Evolutionary conservation across 2,329 filamentous ascomycete species (phyloP), one percentile per base, ranked within the genome.

Genomic region (Westerdykella aurantiaca): DNA sequence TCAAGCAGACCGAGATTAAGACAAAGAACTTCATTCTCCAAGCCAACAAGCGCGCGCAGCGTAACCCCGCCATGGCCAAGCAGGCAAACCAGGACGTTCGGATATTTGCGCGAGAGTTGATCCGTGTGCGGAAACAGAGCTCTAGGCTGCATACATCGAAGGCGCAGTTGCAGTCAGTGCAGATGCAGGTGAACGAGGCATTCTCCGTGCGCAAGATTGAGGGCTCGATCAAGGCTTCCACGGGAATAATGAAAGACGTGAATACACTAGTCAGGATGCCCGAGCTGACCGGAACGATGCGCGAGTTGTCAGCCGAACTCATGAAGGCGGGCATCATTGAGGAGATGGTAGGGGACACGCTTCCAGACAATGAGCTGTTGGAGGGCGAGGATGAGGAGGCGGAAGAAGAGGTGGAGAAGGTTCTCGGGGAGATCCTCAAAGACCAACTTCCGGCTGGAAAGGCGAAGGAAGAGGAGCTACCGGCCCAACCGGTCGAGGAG

Each of bases 131-230:
- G 52, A 87, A 85, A 64, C 83, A 89, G 50, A 78, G 77, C 14
- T 72, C 77, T 23, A 82, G 93, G 4, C 77, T 97, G 33, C 77
- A 85, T 14, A 97, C 91, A 0, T 85, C 84, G 58, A 94, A 94
- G 66, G 93, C 93, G 2, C 93, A 97, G 71, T 79, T 98, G 38
- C 83, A 84, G 64, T 91, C 85, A 54, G 91, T 98, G 35, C 85
- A 91, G 69, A 95, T 97, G 89, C 93, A 97, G 71, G 91, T 98
- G 61, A 88, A 90, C 61, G 91, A 97, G 72, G 90, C 93, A 1
- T 97, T 97, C 68, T 87, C 88, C 1, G 84, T 97, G 58, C 83
- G 88, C 56, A 95, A 95, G 76, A 97, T 98, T 51, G 90, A 97
- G 70, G 91, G 90, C 37, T 89, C 85, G 60, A 89, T 98, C 61